A percentile compares a stretch with the other conserved stretches of the same genome.
Evolutionary conservation across 805 yeast genomes (phyloP).

Genomic region (Debaryomyces hansenii): DNA sequence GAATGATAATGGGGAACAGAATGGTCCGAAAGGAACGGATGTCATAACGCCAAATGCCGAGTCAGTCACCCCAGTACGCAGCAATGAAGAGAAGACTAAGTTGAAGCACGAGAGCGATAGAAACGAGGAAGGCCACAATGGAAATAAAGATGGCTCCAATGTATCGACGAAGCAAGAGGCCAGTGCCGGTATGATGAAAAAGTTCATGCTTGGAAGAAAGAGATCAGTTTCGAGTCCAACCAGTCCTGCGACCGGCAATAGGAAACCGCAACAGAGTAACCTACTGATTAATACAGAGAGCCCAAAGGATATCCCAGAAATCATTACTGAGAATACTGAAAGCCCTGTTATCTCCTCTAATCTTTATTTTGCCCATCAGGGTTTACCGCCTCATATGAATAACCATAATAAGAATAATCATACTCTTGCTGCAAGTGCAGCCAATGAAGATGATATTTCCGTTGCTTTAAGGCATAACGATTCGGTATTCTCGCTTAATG

Average conservation of each 20-base stretch:
- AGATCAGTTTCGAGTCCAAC: conserved; percentile 17
- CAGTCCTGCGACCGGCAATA: conserved; percentile 3
- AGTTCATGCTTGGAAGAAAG: conserved; percentile 16
- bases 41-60: conserved; percentile 3
- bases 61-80: conserved; percentile 6
- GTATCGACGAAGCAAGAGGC: background rate
- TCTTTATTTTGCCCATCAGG: conserved; percentile 59
- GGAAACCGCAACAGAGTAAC: conserved; percentile 1
- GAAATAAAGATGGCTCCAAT: background rate
- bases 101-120: background rate
- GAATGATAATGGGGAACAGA: background rate
- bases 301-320: conserved; percentile 10
- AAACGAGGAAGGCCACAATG: background rate
- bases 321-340: conserved; percentile 7
- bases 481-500: conserved; percentile 27
- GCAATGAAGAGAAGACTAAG: background rate
- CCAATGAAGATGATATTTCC: conserved; percentile 22
- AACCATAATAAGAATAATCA: conserved; percentile 6
- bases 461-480: conserved; percentile 42
- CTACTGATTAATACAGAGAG: conserved; percentile 11
- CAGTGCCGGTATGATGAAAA: conserved; percentile 7
- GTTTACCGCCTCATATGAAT: conserved; percentile 52
- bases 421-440: conserved; percentile 17
- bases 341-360: conserved; percentile 36
- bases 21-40: background rate